Evolutionary conservation across 2,329 filamentous ascomycete species (phyloP), one percentile per base, ranked within the genome.

Genomic region (Chaetomiaceae sp.): DNA sequence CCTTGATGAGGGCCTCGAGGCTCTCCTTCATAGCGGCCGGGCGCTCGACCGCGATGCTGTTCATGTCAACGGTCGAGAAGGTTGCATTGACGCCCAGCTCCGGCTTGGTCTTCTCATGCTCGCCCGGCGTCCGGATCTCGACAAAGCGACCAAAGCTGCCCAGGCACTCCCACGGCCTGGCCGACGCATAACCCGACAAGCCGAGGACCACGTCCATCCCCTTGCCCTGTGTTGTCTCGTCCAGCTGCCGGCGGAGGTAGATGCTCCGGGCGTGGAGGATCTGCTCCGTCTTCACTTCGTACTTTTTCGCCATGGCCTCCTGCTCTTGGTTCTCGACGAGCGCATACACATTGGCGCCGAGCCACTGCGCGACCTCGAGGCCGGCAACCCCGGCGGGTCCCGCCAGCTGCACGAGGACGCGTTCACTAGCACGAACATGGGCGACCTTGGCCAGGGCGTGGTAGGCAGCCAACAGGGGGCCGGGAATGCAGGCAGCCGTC

Each of bases 81-180:
- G 54, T 58, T 0, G 56, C 56, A 22, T 61, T 64, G 47, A 42
- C 43, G 17, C 56, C 53, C 14, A 64, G 51, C 34, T 58, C 55
- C 0, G 56, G 52, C 12, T 54, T 38, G 3, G 56, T 58, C 31
- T 33, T 48, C 9, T 40, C 34, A 45, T 58, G 55, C 3, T 29
- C 31, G 15, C 48, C 54, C 3, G 55, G 54, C 2, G 54, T 55
- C 8, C 57, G 42, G 40, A 61, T 54, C 51, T 64, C 60, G 17
- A 64, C 54, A 27, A 61, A 59, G 14, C 58, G 56, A 14, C 61
- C 61, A 55, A 63, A 61, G 42, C 58, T 53, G 15, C 55, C 58
- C 5, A 64, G 54, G 19, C 60, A 64, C 17, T 59, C 58, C 60
- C 58, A 63, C 1, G 58, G 54, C 42, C 39, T 47, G 23, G 40